phyloP scores from a whole-genome alignment of 2,329 filamentous ascomycete species.

The Colletotrichum sp. region DNA sequence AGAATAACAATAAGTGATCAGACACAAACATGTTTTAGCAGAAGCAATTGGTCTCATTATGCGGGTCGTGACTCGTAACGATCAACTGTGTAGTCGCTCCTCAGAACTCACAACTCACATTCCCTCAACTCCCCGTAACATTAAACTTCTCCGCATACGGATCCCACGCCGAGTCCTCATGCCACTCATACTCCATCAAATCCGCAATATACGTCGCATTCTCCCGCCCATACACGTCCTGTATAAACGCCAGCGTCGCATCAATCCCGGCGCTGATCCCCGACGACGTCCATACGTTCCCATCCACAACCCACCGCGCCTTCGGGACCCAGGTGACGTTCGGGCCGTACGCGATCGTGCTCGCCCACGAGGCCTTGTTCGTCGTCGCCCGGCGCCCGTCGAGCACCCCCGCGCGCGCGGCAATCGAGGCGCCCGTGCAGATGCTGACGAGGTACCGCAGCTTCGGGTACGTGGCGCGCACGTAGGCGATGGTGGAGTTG shows the following conservation, averaged over 20 bases:
- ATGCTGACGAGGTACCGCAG: slow-evolving; percentile 58
- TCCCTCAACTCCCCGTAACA: neutral
- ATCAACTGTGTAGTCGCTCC: neutral
- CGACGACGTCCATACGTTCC: slow-evolving; percentile 63
- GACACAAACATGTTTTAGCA: neutral
- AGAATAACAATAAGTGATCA: neutral
- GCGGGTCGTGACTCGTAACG: neutral
- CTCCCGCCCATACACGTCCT: slow-evolving; percentile 56
- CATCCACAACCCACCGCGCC: slow-evolving; percentile 63
- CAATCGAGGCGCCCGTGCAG: slow-evolving; percentile 60
- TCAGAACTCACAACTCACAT: neutral
- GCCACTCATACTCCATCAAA: slow-evolving; percentile 63
- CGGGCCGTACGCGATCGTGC: slow-evolving; percentile 41
- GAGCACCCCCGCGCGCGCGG: slow-evolving; percentile 57
- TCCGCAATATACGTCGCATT: slow-evolving; percentile 53
- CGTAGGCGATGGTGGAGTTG: slow-evolving; percentile 33
- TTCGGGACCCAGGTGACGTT: slow-evolving; percentile 55
- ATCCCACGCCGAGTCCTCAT: slow-evolving; percentile 54
- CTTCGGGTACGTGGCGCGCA: slow-evolving; percentile 39
- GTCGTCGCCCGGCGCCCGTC: slow-evolving; percentile 60
- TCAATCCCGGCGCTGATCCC: slow-evolving; percentile 68
- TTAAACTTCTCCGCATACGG: slow-evolving; percentile 40
- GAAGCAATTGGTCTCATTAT: neutral
- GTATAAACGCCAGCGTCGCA: slow-evolving; percentile 62
- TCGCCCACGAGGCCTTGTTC: slow-evolving; percentile 57